Conservation (phyloP, 441 rosid species). For the Cnidoscolus chayamansa region DNA sequence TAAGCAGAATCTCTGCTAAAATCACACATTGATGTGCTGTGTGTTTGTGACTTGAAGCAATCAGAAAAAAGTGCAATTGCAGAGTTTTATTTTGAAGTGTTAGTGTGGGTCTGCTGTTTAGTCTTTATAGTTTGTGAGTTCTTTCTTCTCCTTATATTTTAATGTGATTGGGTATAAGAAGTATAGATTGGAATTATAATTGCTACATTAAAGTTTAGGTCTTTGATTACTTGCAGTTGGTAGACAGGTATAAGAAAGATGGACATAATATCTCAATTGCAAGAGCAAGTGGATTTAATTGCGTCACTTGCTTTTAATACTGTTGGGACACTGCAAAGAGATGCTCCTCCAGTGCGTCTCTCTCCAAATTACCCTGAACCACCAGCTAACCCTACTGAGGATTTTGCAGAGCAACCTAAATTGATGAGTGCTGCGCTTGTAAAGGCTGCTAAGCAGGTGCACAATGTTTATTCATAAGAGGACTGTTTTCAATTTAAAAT, state of each 20-base stretch:
- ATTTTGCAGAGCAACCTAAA: slow-evolving; percentile 74
- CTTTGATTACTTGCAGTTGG: neutral
- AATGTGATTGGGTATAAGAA: too few relatives aligned
- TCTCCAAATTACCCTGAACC: slow-evolving; percentile 87
- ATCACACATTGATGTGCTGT: too few relatives aligned
- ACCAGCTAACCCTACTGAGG: slow-evolving; percentile 53
- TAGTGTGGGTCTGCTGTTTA: too few relatives aligned
- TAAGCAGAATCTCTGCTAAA: too few relatives aligned
- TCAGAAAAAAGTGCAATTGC: too few relatives aligned
- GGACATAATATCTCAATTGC: slow-evolving; percentile 93
- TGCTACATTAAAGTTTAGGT: too few relatives aligned
- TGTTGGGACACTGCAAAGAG: slow-evolving; percentile 74
- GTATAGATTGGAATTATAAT: too few relatives aligned
- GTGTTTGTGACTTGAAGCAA: too few relatives aligned
- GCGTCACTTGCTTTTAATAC: slow-evolving; percentile 76
- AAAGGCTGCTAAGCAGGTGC: slow-evolving; percentile 88
- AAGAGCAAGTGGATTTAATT: slow-evolving; percentile 82
- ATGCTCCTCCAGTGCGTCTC: slow-evolving; percentile 80
- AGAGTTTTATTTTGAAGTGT: too few relatives aligned
- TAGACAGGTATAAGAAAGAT: slow-evolving; percentile 27
- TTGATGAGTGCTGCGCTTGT: slow-evolving; percentile 74
- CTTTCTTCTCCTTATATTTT: too few relatives aligned
- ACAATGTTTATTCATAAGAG: neutral
- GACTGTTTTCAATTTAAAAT: neutral
- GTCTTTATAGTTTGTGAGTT: too few relatives aligned